These are phyloP conservation scores for Talinum fruticosum DNA, from an alignment of 148 eudicot species.

Conservation along the genomic window DNA sequence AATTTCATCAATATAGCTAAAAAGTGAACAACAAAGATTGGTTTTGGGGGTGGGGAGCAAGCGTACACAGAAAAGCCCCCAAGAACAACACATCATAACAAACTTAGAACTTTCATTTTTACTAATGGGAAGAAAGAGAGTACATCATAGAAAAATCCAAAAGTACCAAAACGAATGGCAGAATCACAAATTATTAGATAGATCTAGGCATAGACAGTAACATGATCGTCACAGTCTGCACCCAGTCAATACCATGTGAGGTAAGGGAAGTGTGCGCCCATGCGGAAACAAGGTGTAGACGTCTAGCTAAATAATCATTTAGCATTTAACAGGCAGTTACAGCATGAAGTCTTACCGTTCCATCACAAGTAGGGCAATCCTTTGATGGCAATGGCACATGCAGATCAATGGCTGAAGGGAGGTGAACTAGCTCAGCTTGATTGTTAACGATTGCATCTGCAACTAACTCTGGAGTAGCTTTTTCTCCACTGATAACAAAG, in stretches of 20 bases:
- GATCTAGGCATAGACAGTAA: neutral
- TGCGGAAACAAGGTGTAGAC: neutral
- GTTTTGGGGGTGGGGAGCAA: neutral
- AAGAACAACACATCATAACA: too few species aligned
- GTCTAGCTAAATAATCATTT: neutral
- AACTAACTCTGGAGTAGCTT: constrained; percentile 70
- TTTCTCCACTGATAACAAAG: constrained; percentile 63
- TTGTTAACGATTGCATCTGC: constrained; percentile 78
- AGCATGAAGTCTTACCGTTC: constrained; percentile 53
- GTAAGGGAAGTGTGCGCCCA: neutral
- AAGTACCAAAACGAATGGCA: constrained; percentile 5
- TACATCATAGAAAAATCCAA: neutral
- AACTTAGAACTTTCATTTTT: neutral
- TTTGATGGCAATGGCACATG: constrained; percentile 74
- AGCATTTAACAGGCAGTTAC: neutral
- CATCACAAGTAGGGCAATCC: constrained; percentile 86
- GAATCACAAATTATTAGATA: neutral
- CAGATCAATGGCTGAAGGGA: constrained; percentile 67
- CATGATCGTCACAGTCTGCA: neutral
- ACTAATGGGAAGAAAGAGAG: neutral
- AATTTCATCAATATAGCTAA: neutral
- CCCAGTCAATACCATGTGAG: neutral
- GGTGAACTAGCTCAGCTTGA: constrained; percentile 80
- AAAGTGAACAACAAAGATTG: too few species aligned
- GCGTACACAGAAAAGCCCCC: neutral